Conservation (phyloP, 1,284 basidiomycete species). For the Farysia itapuensis region DNA sequence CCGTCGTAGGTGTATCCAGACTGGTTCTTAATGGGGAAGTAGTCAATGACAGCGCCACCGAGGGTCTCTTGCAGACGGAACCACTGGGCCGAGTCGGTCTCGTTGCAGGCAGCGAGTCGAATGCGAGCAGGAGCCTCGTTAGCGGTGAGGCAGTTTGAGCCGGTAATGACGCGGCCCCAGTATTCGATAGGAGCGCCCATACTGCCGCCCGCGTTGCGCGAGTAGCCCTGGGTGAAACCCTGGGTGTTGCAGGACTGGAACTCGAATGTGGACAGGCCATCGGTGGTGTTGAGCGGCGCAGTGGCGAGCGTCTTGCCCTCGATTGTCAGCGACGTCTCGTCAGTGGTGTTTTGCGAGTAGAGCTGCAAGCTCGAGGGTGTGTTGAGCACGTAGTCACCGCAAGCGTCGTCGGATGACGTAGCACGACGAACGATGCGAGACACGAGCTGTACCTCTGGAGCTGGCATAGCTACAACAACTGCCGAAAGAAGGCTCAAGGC, state of each 20-base stretch:
- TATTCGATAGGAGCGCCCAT: conserved; percentile 26
- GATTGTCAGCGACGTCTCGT: neutral
- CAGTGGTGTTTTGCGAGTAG: conserved; percentile 11
- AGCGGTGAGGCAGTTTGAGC: neutral
- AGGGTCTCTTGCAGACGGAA: conserved; percentile 22
- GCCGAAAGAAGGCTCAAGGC: too few relatives aligned
- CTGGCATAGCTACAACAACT: conserved; percentile 3
- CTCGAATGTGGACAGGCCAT: conserved; percentile 3
- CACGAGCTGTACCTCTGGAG: conserved; percentile 14
- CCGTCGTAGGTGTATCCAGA: conserved; percentile 15
- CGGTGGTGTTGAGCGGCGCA: neutral
- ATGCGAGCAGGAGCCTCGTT: conserved; percentile 1
- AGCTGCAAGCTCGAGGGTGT: conserved; percentile 10
- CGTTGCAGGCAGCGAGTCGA: conserved; percentile 4
- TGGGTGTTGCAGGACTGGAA: conserved; percentile 24
- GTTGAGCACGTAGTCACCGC: conserved; percentile 10
- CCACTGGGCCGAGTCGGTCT: conserved; percentile 14
- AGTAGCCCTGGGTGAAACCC: conserved; percentile 19
- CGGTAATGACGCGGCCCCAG: conserved; percentile 22
- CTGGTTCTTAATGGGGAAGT: conserved; percentile 19
- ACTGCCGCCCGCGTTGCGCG: conserved; percentile 13
- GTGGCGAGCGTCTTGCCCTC: neutral
- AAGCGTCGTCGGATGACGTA: conserved; percentile 1
- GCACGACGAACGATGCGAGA: conserved; percentile 14
- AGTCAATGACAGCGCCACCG: conserved; percentile 4